Evolutionary conservation across 176 grass and related monocot genomes (phyloP), one percentile per base, ranked within the genome.

Genomic region (Phoenix dactylifera): DNA sequence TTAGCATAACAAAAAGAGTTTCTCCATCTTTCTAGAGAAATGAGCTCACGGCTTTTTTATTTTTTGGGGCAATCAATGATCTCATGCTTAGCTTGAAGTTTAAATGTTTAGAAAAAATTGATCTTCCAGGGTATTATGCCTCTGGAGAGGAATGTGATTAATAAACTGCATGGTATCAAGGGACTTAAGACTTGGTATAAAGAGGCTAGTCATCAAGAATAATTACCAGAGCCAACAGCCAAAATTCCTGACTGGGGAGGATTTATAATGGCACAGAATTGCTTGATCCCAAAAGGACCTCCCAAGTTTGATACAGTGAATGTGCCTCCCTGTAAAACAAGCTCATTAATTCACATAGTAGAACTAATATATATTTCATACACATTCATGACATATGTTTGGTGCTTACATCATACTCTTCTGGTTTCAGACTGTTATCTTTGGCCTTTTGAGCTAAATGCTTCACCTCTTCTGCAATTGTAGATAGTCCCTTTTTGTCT

Each of bases 201-300:
- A 10, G 10, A 44, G 35, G 35, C 35, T 9, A 44, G 35, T 44
- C 10, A 1, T 3, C 35, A 51, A 50, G 18, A 16, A 29, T 64
- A 32, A 44, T 54, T 85, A 97, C 92, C 92, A 73, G 92, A 91
- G 72, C 87, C 93, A 76, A 88, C 75, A 39, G 93, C 93, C 78
- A 97, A 82, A 64, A 97, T 97, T 54, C 82, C 93, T 5, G 84
- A 85, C 65, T 97, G 93, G 30, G 93, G 93, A 70, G 87, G 93
- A 77, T 92, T 97, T 71, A 97, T 77, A 44, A 91, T 97, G 54
- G 93, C 93, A 59, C 87, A 92, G 58, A 97, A 97, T 73, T 97
- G 87, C 50, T 91, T 97, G 71, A 97, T 75, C 61, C 93, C 93
- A 48, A 88, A 97, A 55, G 87, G 93, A 25, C 93, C 93, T 80